Evolutionary conservation across 768 basidiomycete genomes (phyloP).

Genomic region (Calvatia gigantea): DNA sequence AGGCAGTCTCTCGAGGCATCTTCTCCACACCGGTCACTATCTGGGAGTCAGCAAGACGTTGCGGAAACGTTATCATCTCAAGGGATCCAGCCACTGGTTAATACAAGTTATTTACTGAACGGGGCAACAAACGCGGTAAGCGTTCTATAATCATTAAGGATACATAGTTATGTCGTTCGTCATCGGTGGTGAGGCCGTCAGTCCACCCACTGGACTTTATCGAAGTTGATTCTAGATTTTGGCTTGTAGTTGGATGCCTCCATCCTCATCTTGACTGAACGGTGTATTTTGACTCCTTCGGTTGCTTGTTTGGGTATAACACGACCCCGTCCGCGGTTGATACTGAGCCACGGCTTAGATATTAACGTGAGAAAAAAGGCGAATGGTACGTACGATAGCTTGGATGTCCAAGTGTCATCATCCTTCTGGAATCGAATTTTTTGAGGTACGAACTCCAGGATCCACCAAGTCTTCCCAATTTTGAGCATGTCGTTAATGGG

Average conservation of each 20-base stretch:
- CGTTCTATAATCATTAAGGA: not conserved
- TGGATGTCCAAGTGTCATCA: conserved; percentile 35
- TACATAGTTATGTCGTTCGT: not conserved
- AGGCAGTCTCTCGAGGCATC: not conserved
- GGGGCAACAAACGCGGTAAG: not conserved
- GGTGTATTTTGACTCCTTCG: conserved; percentile 38
- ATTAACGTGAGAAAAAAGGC: not conserved
- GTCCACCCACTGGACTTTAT: conserved; percentile 7
- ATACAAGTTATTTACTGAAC: not conserved
- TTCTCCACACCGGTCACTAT: too few relatives aligned
- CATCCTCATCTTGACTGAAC: conserved; percentile 44
- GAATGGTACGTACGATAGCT: conserved; percentile 29
- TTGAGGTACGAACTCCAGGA: conserved; percentile 51
- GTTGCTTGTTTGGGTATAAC: conserved; percentile 34
- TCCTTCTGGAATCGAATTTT: conserved; percentile 37
- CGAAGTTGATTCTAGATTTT: not conserved
- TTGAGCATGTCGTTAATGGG: conserved; percentile 55
- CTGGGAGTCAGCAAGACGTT: too few relatives aligned
- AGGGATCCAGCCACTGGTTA: not conserved
- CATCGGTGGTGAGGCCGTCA: not conserved
- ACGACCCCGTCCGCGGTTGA: conserved; percentile 41
- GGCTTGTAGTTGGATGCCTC: conserved; percentile 19
- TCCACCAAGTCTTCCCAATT: conserved; percentile 55
- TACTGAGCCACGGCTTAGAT: conserved; percentile 19
- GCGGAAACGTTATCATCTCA: too few relatives aligned